phyloP scores from a whole-genome alignment of 2,329 filamentous ascomycete species.

The Didymella pinodella region DNA sequence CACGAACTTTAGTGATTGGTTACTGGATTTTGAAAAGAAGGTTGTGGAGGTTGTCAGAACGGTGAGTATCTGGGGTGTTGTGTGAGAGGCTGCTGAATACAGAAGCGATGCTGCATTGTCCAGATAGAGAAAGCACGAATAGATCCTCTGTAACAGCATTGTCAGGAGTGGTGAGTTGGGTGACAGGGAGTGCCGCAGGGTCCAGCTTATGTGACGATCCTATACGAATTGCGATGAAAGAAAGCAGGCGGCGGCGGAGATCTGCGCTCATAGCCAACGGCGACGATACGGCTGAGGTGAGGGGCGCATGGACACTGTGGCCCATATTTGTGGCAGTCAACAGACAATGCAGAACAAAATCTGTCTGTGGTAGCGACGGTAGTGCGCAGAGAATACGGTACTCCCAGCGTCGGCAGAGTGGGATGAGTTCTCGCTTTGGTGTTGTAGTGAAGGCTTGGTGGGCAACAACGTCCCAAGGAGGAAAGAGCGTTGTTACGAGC shows the following conservation, averaged over 20 bases:
- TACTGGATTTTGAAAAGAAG: background rate
- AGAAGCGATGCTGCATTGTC: constrained; percentile 3
- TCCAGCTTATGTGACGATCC: constrained; percentile 39
- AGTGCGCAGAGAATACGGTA: constrained; percentile 1
- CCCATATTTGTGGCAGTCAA: constrained; percentile 22
- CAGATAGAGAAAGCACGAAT: constrained; percentile 17
- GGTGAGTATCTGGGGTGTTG: background rate
- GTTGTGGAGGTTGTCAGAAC: constrained; percentile 6
- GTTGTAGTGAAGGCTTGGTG: constrained; percentile 6
- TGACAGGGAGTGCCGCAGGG: constrained; percentile 35
- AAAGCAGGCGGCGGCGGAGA: constrained; percentile 27
- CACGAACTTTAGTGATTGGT: constrained; percentile 23
- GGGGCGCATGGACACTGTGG: constrained; percentile 24
- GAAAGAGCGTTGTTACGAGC: constrained; percentile 1
- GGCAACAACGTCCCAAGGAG: constrained; percentile 7
- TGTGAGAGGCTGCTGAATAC: constrained; percentile 6
- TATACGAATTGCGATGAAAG: constrained; percentile 30
- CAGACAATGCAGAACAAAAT: constrained; percentile 11
- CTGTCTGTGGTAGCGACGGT: constrained; percentile 4
- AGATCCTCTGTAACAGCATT: constrained; percentile 15
- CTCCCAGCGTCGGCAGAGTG: constrained; percentile 4
- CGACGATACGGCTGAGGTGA: constrained; percentile 26
- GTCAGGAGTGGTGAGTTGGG: constrained; percentile 13
- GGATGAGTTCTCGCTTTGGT: background rate
- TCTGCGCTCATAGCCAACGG: constrained; percentile 32